phyloP scores from a whole-genome alignment of 805 yeast species.

The Candida ponderosae region DNA sequence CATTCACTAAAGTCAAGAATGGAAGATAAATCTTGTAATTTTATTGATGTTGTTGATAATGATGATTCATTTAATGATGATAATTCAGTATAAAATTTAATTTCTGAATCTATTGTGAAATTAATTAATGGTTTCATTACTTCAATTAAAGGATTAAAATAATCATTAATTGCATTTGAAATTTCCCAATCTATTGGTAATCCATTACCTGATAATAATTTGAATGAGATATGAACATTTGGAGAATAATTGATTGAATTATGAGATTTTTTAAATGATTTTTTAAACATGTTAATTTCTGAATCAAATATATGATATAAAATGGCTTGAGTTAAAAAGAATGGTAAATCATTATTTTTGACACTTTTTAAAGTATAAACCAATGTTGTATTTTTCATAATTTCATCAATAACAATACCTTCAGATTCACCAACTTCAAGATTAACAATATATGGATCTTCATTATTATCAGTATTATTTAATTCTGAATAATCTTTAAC shows the following conservation, averaged over 20 bases:
- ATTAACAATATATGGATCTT: conserved; percentile 26
- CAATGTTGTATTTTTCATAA: conserved; percentile 30
- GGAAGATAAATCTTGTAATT: conserved; percentile 54
- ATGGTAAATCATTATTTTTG: conserved; percentile 55
- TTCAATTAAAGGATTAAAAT: conserved; percentile 48
- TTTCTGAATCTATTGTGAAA: conserved; percentile 72
- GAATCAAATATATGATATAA: conserved; percentile 35
- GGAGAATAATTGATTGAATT: conserved; percentile 39
- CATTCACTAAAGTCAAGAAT: conserved; percentile 82
- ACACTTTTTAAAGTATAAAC: conserved; percentile 36
- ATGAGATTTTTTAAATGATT: conserved; percentile 13
- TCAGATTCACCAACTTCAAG: conserved; percentile 33
- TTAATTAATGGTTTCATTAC: conserved; percentile 50
- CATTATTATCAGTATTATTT: conserved; percentile 15
- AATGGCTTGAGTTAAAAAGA: conserved; percentile 45
- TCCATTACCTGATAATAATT: conserved; percentile 66
- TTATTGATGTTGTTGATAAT: conserved; percentile 24
- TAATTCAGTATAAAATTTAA: conserved; percentile 49
- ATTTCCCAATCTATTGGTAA: conserved; percentile 69
- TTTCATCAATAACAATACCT: conserved; percentile 35
- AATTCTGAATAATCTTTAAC: conserved; percentile 1
- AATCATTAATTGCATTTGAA: conserved; percentile 37
- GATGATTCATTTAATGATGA: conserved; percentile 20
- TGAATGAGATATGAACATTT: conserved; percentile 66
- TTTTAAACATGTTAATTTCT: conserved; percentile 27